Base-by-base conservation (phyloP, 768 basidiomycete genomes). In the Phanerodontia chrysosporium region DNA sequence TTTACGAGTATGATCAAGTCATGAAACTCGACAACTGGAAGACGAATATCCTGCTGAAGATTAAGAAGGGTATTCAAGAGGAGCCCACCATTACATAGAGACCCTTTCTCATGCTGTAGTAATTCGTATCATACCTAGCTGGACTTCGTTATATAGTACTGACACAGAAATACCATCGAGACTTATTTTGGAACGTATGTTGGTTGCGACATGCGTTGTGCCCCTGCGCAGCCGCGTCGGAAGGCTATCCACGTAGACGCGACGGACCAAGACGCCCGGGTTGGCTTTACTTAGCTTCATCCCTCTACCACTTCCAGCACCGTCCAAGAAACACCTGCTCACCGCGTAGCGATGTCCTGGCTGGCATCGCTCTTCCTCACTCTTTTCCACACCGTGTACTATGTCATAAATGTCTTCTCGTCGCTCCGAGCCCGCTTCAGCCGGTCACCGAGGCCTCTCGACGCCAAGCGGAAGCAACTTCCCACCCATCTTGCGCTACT, bases 21-120 rank as follows among this genome's bases (percentile, higher is more conserved):
- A 90, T 85, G 39, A 94, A 92, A 75, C 74, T 99, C 69, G 96
- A 98, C 71, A 90, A 89, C 72, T 97, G 94, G 95, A 98, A 98
- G 82, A 98, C 95, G 48, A 78, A 72, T 28, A 87, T 99, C 52
- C 72, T 99, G 69, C 76, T 98, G 67, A 91, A 89, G 76, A 87
- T 98, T 73, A 98, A 98, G 82, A 84, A 83, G 70, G 77, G 78
- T 22, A 83, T 95, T 49, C 80, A 88, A 58, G 81, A 83, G 53
- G 86, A 85, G 60, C 80, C 76, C 1, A 63, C 51, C 32, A 62
- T 69, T 30, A 66, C 63, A 42, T 71, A 64, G 64, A 49, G 25
- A 35, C 14, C 39, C 22, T 8, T 6, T 58, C 39, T 36, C 13
- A 22, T 29, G 18, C 1, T 63, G 59, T 35, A 32, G n/a, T 24